A percentile compares a stretch with the other conserved stretches of the same genome.
These are phyloP conservation scores for Rostrohypoxylon terebratum DNA, from an alignment of 495 filamentous ascomycete genomes.

Conservation along the genomic window DNA sequence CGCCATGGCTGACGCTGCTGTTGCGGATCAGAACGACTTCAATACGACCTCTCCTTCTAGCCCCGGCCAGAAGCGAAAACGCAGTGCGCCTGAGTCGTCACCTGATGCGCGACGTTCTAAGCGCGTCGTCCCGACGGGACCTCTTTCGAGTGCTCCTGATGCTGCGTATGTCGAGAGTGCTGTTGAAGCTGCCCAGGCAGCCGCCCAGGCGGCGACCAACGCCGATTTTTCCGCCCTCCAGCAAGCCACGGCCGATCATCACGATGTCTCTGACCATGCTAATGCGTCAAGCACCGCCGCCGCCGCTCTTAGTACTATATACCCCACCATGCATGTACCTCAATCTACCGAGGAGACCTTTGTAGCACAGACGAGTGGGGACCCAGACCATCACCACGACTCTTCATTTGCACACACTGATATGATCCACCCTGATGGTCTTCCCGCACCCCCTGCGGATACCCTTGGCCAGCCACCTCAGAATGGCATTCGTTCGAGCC, in stretches of 20 bases:
- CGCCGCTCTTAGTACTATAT: constrained; percentile 71
- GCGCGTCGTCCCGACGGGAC: constrained; percentile 55
- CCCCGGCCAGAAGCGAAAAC: constrained; percentile 62
- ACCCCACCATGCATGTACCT: constrained; percentile 75
- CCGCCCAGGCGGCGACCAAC: constrained; percentile 53
- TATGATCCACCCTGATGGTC: constrained; percentile 54
- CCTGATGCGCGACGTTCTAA: constrained; percentile 60
- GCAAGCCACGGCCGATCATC: constrained; percentile 59
- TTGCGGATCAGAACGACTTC: constrained; percentile 55
- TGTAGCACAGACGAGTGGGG: constrained; percentile 56
- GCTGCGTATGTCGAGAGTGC: constrained; percentile 59
- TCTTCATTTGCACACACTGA: constrained; percentile 49
- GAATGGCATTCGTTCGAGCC: constrained; percentile 48
- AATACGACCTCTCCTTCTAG: constrained; percentile 47
- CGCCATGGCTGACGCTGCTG: constrained; percentile 59
- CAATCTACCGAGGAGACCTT: constrained; percentile 78
- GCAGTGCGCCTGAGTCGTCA: constrained; percentile 54
- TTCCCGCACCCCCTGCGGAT: constrained; percentile 51
- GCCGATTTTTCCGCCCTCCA: constrained; percentile 65
- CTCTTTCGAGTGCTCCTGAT: constrained; percentile 53
- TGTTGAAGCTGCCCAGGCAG: constrained; percentile 60
- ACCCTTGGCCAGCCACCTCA: constrained; percentile 38
- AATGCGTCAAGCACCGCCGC: constrained; percentile 74
- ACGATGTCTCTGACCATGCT: constrained; percentile 59
- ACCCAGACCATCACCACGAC: constrained; percentile 49